These are phyloP conservation scores for Pichia rugopelliculosa DNA, from an alignment of 805 yeast species.

Conservation along the genomic window DNA sequence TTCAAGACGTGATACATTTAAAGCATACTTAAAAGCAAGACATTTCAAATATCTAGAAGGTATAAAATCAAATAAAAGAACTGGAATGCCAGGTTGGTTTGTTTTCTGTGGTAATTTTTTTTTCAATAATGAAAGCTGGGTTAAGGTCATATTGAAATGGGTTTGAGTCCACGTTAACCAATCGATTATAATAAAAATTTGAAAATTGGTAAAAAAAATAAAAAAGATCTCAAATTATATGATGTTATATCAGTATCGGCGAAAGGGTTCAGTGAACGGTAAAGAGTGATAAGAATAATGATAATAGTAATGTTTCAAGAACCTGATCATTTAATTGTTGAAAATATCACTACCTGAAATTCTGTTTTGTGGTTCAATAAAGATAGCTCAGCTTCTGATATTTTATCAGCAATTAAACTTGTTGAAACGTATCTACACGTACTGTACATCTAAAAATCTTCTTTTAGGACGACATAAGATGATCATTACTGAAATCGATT, in stretches of 20 bases:
- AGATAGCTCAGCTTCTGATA: too few species aligned
- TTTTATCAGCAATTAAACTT: too few species aligned
- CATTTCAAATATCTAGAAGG: conserved; percentile 86
- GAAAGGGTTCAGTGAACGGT: background rate
- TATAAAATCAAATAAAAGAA: conserved; percentile 61
- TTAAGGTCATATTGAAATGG: conserved; percentile 71
- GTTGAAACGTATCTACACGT: too few species aligned
- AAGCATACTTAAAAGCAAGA: conserved; percentile 83
- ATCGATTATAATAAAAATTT: conserved; percentile 20
- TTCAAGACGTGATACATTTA: conserved; percentile 85
- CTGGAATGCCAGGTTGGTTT: conserved; percentile 67
- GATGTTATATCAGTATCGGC: conserved; percentile 20
- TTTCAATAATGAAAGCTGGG: conserved; percentile 69
- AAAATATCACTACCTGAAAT: too few species aligned
- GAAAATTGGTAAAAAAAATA: conserved; percentile 29
- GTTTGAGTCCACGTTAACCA: conserved; percentile 53
- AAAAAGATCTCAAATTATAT: conserved; percentile 30
- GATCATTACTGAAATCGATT: too few species aligned
- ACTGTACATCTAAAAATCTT: too few species aligned
- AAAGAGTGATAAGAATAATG: background rate
- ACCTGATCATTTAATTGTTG: too few species aligned
- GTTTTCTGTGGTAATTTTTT: conserved; percentile 69
- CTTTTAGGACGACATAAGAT: too few species aligned
- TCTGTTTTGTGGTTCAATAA: too few species aligned
- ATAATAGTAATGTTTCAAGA: background rate